Evolutionary conservation across 371 early-diverging fungal species (phyloP), one percentile per base, ranked within the genome.

Genomic region (Mortierella sp.): DNA sequence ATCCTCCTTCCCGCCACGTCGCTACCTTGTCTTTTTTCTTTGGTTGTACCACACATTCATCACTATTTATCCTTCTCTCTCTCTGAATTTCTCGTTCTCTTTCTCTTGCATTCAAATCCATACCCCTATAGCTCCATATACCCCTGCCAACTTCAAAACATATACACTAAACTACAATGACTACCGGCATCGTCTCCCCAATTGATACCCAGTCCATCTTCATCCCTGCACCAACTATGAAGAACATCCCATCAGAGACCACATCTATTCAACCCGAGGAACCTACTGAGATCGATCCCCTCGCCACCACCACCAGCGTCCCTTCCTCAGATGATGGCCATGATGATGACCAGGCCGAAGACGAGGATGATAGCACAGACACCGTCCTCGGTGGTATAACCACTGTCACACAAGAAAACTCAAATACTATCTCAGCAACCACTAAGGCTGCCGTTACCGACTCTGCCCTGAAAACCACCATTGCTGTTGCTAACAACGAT

Each of bases 301-400:
- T 70, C 13, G 23, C 64, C 19, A 64, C 70, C 28, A 70, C 43
- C 35, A 23, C 70, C 34, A 70, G 58, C 51, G 51, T 47, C 6
- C 69, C 69, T n/a, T 69, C 69, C 2, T 62, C 69, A 13, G 69
- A 69, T 32, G 62, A 69, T 54, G 59, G 40, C 31, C 34, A 23
- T 26, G 55, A 62, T 34, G 62, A 56, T 15, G 29, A 53, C 5
- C 51, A 26, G 7, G 10, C 13, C 8, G 37, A 29, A 55, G 55
- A 29, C 40, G 34, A n/a, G 23, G 56, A 13, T 13, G 28, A 12
- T 19, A 31, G 62, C 62, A 45, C 62, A 47, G 31, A 61, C 47
- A 31, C 12, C 22, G 32, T 37, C 29, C 8, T 31, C 47, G 34
- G 28, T 47, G 53, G 53, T 34, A 56, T 15, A 34, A 56, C 8